Conservation (phyloP, 495 filamentous ascomycete species). For the Bathelium albidoporum region DNA sequence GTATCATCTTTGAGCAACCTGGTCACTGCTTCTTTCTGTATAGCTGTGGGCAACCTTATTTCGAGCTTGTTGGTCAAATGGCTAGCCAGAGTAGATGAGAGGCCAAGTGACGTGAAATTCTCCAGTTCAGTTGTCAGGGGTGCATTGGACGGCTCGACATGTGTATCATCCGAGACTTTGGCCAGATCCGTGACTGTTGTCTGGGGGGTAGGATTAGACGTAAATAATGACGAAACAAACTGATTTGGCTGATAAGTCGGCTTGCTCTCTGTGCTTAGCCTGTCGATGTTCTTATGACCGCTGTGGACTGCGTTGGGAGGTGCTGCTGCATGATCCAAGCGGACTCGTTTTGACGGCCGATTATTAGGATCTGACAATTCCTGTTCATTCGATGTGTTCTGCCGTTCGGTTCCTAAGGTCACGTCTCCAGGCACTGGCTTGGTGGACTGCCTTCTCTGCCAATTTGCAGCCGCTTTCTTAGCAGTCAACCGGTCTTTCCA, state of each 20-base stretch:
- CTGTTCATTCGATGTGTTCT: slow-evolving; percentile 10
- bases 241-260: slow-evolving; percentile 25
- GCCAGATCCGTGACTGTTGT: slow-evolving; percentile 26
- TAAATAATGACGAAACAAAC: slow-evolving; percentile 83
- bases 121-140: slow-evolving; percentile 72
- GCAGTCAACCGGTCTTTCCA: slow-evolving; percentile 83
- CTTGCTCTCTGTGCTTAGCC: background rate
- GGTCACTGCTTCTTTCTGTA: slow-evolving; percentile 79
- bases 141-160: slow-evolving; percentile 81
- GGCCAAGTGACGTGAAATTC: slow-evolving; percentile 71
- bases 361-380: slow-evolving; percentile 10
- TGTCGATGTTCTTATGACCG: slow-evolving; percentile 4
- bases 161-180: slow-evolving; percentile 38
- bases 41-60: slow-evolving; percentile 83
- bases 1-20: slow-evolving; percentile 68
- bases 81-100: slow-evolving; percentile 65
- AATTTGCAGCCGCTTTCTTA: slow-evolving; percentile 49
- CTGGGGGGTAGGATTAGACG: slow-evolving; percentile 50
- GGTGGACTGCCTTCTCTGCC: slow-evolving; percentile 1
- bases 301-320: background rate
- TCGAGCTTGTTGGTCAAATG: slow-evolving; percentile 79
- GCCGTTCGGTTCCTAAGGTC: background rate
- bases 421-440: background rate
- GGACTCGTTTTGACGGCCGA: slow-evolving; percentile 26
- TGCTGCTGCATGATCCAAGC: slow-evolving; percentile 18